Conservation (phyloP, 2,329 filamentous ascomycete species). For the Pseudogymnoascus sp. region DNA sequence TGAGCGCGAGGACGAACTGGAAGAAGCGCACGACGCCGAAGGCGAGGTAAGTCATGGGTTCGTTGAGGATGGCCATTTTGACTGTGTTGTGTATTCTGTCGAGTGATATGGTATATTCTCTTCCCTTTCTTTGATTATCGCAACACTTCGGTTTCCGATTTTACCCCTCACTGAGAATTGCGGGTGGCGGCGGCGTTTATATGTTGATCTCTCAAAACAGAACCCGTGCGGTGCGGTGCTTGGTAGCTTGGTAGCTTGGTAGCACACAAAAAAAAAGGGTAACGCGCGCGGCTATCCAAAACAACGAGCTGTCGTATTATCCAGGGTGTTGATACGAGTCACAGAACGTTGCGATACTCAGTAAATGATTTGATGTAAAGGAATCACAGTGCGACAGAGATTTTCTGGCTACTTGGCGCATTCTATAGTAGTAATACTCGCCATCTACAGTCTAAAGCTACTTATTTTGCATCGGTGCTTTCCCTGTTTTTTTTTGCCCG, state of each 20-base stretch:
- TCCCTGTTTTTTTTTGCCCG: conserved; percentile 6
- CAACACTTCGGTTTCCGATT: background rate
- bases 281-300: conserved; percentile 8
- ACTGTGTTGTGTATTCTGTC: background rate
- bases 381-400: background rate
- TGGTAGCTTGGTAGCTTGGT: background rate
- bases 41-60: conserved; percentile 41
- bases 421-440: background rate
- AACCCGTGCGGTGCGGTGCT: background rate
- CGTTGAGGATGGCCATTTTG: background rate
- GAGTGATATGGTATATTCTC: background rate
- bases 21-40: conserved; percentile 62
- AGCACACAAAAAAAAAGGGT: background rate
- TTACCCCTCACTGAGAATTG: background rate
- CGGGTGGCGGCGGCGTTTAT: conserved; percentile 1
- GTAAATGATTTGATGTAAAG: background rate
- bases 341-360: background rate
- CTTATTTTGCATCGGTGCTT: background rate
- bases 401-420: background rate
- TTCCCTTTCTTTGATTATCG: background rate
- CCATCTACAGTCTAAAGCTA: background rate
- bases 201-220: background rate
- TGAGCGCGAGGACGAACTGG: conserved; percentile 69
- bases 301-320: background rate
- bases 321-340: background rate